phyloP scores from a whole-genome alignment of 106 monocot species.

The Dioscorea alata region DNA sequence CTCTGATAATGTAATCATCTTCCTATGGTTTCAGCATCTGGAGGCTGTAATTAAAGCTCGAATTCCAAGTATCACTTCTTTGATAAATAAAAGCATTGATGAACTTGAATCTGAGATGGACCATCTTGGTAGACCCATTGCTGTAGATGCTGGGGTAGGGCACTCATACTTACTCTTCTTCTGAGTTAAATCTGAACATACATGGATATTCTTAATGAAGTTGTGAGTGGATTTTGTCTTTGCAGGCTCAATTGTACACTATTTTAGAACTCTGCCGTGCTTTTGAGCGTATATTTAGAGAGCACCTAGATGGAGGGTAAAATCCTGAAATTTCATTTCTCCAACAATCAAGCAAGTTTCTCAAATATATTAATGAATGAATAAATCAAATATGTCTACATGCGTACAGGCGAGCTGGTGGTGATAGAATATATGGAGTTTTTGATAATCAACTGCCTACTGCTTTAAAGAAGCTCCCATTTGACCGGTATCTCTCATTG shows the following conservation, averaged over 20 bases:
- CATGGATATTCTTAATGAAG: no score
- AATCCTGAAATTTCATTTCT: not conserved
- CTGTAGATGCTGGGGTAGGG: slow-evolving; percentile 49
- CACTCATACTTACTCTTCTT: no score
- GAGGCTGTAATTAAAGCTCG: slow-evolving; percentile 41
- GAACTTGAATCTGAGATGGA: slow-evolving; percentile 52
- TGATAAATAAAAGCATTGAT: slow-evolving; percentile 57
- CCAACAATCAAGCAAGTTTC: no score
- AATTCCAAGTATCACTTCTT: slow-evolving; percentile 43
- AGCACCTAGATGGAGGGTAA: slow-evolving; percentile 89
- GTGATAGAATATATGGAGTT: slow-evolving; percentile 78
- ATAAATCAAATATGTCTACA: not conserved
- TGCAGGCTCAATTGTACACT: slow-evolving; percentile 71
- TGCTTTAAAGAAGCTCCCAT: slow-evolving; percentile 75
- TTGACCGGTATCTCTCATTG: slow-evolving; percentile 65
- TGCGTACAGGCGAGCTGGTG: slow-evolving; percentile 56
- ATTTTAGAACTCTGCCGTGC: slow-evolving; percentile 69
- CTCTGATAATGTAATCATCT: not conserved
- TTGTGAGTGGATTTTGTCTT: not conserved
- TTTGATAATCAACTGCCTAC: slow-evolving; percentile 81
- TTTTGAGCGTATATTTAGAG: slow-evolving; percentile 67
- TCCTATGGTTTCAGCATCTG: slow-evolving; percentile 40
- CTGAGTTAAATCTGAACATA: no score
- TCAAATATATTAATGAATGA: no score
- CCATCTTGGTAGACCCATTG: slow-evolving; percentile 46